Evolutionary conservation across 306 rosid genomes (phyloP), one percentile per base, ranked within the genome.

Genomic region (Corylus heterophylla): DNA sequence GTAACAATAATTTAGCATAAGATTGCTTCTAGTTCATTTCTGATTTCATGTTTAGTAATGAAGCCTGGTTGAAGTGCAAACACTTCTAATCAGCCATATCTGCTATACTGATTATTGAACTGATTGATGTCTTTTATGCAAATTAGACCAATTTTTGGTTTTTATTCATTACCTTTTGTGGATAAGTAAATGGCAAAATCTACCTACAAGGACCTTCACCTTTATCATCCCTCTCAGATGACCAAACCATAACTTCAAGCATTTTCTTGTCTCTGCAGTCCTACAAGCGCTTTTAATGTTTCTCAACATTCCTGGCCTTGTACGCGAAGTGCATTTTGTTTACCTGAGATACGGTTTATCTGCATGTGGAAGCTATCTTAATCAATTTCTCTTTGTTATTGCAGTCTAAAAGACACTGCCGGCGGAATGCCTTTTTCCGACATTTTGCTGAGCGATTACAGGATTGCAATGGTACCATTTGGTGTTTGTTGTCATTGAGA

Each of bases 391-490:
- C 69, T 77, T 80, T 47, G 27, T n/a, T 47, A 7, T 78, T 81
- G 77, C 86, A 94, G 97, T 90, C 97, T 81, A 94, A 89, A 84
- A 85, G 77, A 83, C 92, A 83, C 76, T 94, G 98, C 56, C 93
- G 97, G 69, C 90, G 95, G 79, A 84, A 85, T 86, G 94, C 92
- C 71, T 74, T 94, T 87, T 94, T 86, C 77, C 86, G 79, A 61
- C 97, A 94, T 83, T 94, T 94, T 88, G 93, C 97, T 49, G 98
- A 94, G 90, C 97, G 97, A 79, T 71, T 81, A 22, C 91, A 90
- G 85, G 98, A 94, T 68, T 93, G 96, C 90, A 89, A 89, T 82
- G 98, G 98, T 93, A 88, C 47, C n/a, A 68, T 74, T 73, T 44
- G 47, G 69, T 68, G 22, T 66, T 79, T 20, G 22, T 62, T 71